Conservation (phyloP, 1,284 basidiomycete genomes). For the Porodaedalea pini region DNA sequence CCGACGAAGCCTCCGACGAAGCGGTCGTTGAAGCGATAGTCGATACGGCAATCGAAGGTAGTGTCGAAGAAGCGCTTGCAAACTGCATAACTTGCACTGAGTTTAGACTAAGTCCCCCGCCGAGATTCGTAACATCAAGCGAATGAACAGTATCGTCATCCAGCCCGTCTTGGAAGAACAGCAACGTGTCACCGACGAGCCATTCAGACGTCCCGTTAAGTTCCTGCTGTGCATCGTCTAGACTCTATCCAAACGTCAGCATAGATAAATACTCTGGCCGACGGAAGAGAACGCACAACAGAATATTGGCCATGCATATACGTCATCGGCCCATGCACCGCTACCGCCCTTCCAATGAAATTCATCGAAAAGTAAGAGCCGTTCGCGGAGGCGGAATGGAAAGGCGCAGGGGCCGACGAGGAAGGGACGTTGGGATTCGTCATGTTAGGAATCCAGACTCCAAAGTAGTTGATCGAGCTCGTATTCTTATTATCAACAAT, state of each 20-base stretch:
- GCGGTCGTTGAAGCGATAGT: too few species aligned
- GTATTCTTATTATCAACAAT: slow-evolving; percentile 8
- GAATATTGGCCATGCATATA: slow-evolving; percentile 9
- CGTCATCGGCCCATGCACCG: slow-evolving; percentile 2
- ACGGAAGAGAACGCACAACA: slow-evolving; percentile 23
- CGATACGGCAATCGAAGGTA: too few species aligned
- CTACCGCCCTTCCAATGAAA: slow-evolving; percentile 10
- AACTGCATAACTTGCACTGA: too few species aligned
- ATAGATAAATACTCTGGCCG: slow-evolving; percentile 29
- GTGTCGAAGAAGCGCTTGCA: too few species aligned
- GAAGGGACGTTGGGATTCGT: slow-evolving; percentile 7
- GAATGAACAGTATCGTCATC: slow-evolving; percentile 30
- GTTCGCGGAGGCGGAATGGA: slow-evolving; percentile 1
- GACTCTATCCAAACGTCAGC: slow-evolving; percentile 3
- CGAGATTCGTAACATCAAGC: too few species aligned
- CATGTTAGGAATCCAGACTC: slow-evolving; percentile 3
- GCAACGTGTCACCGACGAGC: slow-evolving; percentile 33
- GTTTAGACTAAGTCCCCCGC: too few species aligned
- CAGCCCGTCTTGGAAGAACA: slow-evolving; percentile 33
- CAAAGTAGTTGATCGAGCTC: slow-evolving; percentile 1
- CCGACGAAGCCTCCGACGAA: too few species aligned
- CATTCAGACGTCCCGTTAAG: slow-evolving; percentile 34
- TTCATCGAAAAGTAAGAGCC: neutral
- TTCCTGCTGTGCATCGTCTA: slow-evolving; percentile 27
- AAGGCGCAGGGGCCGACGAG: slow-evolving; percentile 1